These are phyloP conservation scores for Debaryomyces prosopidis DNA, from an alignment of 805 yeast genomes.

Conservation along the genomic window DNA sequence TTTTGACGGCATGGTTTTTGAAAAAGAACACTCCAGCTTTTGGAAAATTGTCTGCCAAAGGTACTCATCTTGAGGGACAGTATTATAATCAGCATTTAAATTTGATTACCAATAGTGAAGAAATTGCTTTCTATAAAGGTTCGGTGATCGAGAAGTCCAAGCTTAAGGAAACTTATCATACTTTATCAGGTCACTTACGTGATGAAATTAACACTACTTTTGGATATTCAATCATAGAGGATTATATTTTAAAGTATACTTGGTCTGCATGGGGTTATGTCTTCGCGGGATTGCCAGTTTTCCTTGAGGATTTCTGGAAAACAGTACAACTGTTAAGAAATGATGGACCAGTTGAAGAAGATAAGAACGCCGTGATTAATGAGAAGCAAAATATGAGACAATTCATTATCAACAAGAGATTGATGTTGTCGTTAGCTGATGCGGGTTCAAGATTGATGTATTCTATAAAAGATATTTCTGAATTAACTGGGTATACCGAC, in stretches of 20 bases:
- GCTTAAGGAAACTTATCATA: conserved; percentile 57
- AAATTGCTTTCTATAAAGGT: conserved; percentile 92
- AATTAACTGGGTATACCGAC: conserved; percentile 86
- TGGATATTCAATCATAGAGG: conserved; percentile 73
- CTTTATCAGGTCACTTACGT: conserved; percentile 53
- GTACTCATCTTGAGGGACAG: conserved; percentile 82
- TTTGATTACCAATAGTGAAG: conserved; percentile 86
- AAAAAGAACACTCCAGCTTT: conserved; percentile 80
- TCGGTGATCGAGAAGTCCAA: conserved; percentile 72
- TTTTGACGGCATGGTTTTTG: conserved; percentile 72
- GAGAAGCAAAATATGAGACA: conserved; percentile 75
- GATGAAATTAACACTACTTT: conserved; percentile 60
- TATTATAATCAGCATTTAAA: conserved; percentile 85
- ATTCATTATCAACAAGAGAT: conserved; percentile 85
- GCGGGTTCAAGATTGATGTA: conserved; percentile 95
- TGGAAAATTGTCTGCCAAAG: conserved; percentile 70
- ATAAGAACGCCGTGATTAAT: conserved; percentile 23
- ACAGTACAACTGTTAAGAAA: conserved; percentile 17
- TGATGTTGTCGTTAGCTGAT: conserved; percentile 88
- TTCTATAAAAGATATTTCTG: conserved; percentile 89
- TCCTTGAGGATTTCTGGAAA: conserved; percentile 51
- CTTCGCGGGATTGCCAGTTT: conserved; percentile 86
- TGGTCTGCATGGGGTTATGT: conserved; percentile 97
- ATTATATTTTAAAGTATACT: conserved; percentile 81
- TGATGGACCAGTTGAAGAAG: background rate